Evolutionary conservation across 345 rosid species (phyloP), one percentile per base, ranked within the genome.

Genomic region (Ceriops decandra): DNA sequence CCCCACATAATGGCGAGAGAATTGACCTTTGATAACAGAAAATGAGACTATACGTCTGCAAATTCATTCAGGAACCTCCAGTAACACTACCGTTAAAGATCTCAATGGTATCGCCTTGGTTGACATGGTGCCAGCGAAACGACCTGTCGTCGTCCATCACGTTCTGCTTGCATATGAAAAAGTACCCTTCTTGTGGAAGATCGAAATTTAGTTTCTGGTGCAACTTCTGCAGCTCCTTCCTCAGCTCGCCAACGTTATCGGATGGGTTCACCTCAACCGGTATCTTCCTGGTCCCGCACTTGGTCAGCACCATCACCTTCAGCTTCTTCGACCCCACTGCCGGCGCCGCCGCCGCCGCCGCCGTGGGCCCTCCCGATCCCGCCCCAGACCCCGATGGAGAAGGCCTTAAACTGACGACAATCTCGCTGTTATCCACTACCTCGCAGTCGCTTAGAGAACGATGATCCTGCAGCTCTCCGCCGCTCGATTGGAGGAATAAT

Each of bases 71-170:
- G 42, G 69, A 62, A 46, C 79, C 79, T 27, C 75, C 75, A 0
- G 75, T 70, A 8, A 76, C 72, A 6, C 72, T 76, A 0, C 79
- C 79, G 47, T 71, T 71, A 42, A 76, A 88, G 53, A 90, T 83
- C 88, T 93, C 97, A 11, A 93, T 81, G 0, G 81, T 82, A 42
- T 90, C 92, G 2, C 90, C 93, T 10, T 81, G 87, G 1, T 63
- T 62, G 53, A 89, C 93, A 60, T 73, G 78, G 75, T 93, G 92
- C 96, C 96, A 91, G 63, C 87, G 60, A 68, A 89, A 93, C 1
- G 97, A 87, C 66, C 80, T 63, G 52, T 91, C 91, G 33, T 91
- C 97, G 3, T 88, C 96, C 98, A 89, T 86, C 26, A 91, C 90
- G 56, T 85, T 84, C 78, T 86, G 88, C 54, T 85, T 80, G 74